Base-by-base conservation (phyloP, 2,329 filamentous ascomycete species). In the Penicillium janthinellum region DNA sequence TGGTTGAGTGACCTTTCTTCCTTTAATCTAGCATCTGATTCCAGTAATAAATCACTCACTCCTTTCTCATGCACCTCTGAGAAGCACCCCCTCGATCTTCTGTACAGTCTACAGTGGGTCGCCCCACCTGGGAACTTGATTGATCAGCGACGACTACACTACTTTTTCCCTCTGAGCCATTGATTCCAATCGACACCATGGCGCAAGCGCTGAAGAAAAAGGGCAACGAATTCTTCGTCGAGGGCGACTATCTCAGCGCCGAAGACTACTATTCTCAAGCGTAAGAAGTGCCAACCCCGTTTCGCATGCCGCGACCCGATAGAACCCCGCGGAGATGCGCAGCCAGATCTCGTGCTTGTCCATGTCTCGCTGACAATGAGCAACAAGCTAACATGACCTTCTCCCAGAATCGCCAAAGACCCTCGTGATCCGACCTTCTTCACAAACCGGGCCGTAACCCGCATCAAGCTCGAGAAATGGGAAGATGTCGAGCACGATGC, bases 381-480 rank as follows among this genome's bases (percentile, higher is more conserved):
- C 5, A 10, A 20, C 17, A 34, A 7, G 28, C 41, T 54, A 3
- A 45, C 12, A 17, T 12, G 5, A n/a, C 17, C 5, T 8, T 17
- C n/a, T 10, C n/a, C 15, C 66, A 91, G 88, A 42, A 92, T 96
- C 67, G 86, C 90, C 68, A 86, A 88, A 72, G 91, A 96, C 76
- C 84, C 90, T 4, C 84, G 81, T 57, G 95, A 96, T 72, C 86
- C 90, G 1, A 82, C 89, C 34, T 84, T 96, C 53, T 97, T 92
- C 78, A 94, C 92, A 41, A 98, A 97, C 78, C 90, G 93, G 56
- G 91, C 92, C 54, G 90, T 96, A 78, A 88, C 90, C 3, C 86
- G 92, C 42, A 82, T 95, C 59, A 90, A 90, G 77, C 84, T 96
- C 22, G 79, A 83, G 61, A 82, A 86, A 67, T 96, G 89, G 86